These are phyloP conservation scores for Cutaneotrichosporon arboriforme DNA, from an alignment of 1,284 basidiomycete genomes.

Conservation along the genomic window DNA sequence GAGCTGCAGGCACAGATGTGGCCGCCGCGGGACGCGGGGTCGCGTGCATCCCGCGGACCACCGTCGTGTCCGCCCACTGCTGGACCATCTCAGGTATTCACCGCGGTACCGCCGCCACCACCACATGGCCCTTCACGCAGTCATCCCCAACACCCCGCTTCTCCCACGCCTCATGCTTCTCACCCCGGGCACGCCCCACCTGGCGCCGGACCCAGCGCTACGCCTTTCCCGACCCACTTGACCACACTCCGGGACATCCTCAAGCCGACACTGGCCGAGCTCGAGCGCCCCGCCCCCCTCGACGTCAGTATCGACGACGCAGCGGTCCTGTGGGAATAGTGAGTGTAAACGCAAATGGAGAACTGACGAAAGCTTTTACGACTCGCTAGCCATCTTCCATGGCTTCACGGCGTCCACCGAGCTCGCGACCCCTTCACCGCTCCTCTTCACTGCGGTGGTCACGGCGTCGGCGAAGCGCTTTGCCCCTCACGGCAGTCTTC, in stretches of 20 bases:
- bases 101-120: too few relatives aligned
- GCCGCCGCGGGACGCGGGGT: neutral
- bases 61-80: neutral
- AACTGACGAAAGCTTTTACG: conserved; percentile 16
- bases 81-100: neutral
- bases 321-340: conserved; percentile 18
- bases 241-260: conserved; percentile 10
- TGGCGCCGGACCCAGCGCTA: neutral
- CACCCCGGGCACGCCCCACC: neutral
- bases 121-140: too few relatives aligned
- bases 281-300: conserved; percentile 10
- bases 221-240: conserved; percentile 4
- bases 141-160: neutral
- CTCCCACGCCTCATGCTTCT: neutral
- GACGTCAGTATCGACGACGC: conserved; percentile 18
- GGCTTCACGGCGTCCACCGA: conserved; percentile 17
- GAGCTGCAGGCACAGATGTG: conserved; percentile 7
- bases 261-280: conserved; percentile 4
- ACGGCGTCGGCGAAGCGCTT: conserved; percentile 16
- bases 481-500: neutral
- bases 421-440: conserved; percentile 16
- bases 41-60: neutral
- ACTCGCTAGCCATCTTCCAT: conserved; percentile 20
- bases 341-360: neutral
- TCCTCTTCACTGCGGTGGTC: conserved; percentile 16